These are phyloP conservation scores for Tolypocladium tropicale DNA, from an alignment of 2,329 filamentous ascomycete species.

Conservation along the genomic window DNA sequence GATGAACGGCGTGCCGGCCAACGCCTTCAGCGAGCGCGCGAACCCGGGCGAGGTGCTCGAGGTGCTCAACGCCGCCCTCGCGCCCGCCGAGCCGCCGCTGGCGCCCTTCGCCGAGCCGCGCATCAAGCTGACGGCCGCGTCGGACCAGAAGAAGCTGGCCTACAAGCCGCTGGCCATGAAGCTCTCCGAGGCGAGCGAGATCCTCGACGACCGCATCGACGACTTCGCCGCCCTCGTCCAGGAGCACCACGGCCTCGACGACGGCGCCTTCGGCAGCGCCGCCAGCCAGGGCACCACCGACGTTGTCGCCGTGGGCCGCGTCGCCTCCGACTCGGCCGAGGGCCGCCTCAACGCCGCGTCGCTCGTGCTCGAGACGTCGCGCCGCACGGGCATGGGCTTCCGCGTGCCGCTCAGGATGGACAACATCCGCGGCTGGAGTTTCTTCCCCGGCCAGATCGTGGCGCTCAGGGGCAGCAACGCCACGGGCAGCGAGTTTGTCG, in stretches of 20 bases:
- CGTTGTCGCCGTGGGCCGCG: slow-evolving; percentile 81
- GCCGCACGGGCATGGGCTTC: slow-evolving; percentile 71
- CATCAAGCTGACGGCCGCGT: slow-evolving; percentile 75
- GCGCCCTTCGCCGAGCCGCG: slow-evolving; percentile 65
- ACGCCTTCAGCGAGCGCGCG: slow-evolving; percentile 58
- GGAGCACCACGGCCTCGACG: slow-evolving; percentile 64
- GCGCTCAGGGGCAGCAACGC: slow-evolving; percentile 80
- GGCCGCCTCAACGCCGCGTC: slow-evolving; percentile 80
- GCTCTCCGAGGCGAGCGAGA: slow-evolving; percentile 80
- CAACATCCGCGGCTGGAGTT: slow-evolving; percentile 57
- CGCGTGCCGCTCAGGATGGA: slow-evolving; percentile 72
- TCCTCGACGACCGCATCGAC: slow-evolving; percentile 91
- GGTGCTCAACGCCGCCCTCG: slow-evolving; percentile 67
- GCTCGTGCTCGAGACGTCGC: slow-evolving; percentile 78
- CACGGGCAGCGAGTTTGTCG: slow-evolving; percentile 72
- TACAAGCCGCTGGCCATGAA: slow-evolving; percentile 97
- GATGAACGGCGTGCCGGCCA: slow-evolving; percentile 14
- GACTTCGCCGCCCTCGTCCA: slow-evolving; percentile 70
- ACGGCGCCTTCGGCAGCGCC: slow-evolving; percentile 77
- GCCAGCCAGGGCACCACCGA: slow-evolving; percentile 76
- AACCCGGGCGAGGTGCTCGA: slow-evolving; percentile 78
- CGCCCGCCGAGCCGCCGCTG: slow-evolving; percentile 56
- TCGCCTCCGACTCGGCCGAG: slow-evolving; percentile 79
- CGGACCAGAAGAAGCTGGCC: slow-evolving; percentile 79
- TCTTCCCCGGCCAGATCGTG: slow-evolving; percentile 93